Evolutionary conservation across 192 early-diverging fungal genomes (phyloP).

Genomic region (Allomyces arbusculus): DNA sequence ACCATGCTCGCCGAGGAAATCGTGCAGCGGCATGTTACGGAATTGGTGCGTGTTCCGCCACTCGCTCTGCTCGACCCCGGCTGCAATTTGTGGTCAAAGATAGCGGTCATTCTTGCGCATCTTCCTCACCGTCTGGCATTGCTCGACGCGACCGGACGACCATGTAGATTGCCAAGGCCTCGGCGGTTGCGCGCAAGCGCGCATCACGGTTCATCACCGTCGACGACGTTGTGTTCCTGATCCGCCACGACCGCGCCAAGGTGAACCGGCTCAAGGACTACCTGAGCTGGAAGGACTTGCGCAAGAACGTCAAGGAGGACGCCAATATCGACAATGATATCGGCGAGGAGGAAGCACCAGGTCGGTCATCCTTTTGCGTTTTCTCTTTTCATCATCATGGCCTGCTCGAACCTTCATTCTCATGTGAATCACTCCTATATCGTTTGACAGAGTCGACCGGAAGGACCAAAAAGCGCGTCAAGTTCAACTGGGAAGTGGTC

Average conservation of each 20-base stretch:
- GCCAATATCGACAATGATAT: slow-evolving; percentile 20
- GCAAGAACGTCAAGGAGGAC: slow-evolving; percentile 73
- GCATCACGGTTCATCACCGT: slow-evolving; percentile 56
- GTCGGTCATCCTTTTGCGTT: slow-evolving; percentile 10
- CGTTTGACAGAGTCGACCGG: slow-evolving; percentile 22
- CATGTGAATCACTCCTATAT: background rate
- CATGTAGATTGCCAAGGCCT: slow-evolving; percentile 57
- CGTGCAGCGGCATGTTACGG: slow-evolving; percentile 79
- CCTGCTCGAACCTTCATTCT: background rate
- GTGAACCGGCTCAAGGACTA: slow-evolving; percentile 77
- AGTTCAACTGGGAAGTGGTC: slow-evolving; percentile 83
- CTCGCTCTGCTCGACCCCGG: background rate
- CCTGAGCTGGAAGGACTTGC: slow-evolving; percentile 88
- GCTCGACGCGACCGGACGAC: background rate
- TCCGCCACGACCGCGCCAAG: slow-evolving; percentile 84
- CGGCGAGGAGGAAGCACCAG: slow-evolving; percentile 29
- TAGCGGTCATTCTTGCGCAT: background rate
- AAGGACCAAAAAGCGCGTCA: slow-evolving; percentile 46
- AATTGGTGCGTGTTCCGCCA: slow-evolving; percentile 41
- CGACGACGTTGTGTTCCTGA: slow-evolving; percentile 92
- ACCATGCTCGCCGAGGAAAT: slow-evolving; percentile 87
- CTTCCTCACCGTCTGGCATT: background rate
- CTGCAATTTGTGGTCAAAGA: too few relatives aligned
- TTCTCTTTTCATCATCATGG: too few relatives aligned
- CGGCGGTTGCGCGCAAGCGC: slow-evolving; percentile 60